Evolutionary conservation across 2,329 filamentous ascomycete genomes (phyloP), one percentile per base, ranked within the genome.

Genomic region (Penicillium paneum): DNA sequence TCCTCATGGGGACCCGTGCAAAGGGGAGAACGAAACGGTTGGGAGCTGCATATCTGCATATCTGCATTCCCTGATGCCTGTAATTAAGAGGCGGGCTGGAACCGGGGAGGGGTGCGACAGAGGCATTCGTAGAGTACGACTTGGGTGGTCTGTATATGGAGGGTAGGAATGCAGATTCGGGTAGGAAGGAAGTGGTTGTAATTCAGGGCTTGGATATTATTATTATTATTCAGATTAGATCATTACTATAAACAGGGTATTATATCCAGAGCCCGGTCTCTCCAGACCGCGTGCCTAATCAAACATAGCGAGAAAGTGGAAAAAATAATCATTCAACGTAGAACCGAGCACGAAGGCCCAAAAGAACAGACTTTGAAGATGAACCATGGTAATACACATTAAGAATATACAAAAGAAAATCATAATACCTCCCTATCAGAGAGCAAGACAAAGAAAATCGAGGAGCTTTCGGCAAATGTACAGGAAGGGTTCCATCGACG

Each of bases 321-420:
- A 8, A 46, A 26, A 31, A 45, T 21, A 43, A 47, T 42, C 38
- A 41, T 48, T 42, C 28, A 41, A 29, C 36, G 15, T 48, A 38
- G 21, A 48, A 40, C 34, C n/a, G 24, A 29, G 28, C 13, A n/a
- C 6, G 5, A 24, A 41, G 13, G 35, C 35, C 17, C 21, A 46
- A 51, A 59, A 52, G 19, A 45, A 52, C 49, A 32, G 15, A 48
- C 48, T 59, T 61, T 61, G 57, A 51, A 52, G 51, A 54, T 59
- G 36, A 55, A 58, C 43, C 58, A 40, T 65, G 56, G 55, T 64
- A 56, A 64, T 65, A 65, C 61, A 65, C 57, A 65, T 65, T 64
- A 65, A 43, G 51, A 59, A 44, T 62, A 64, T 59, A 64, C 52
- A 60, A 64, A 44, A 55, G 62, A 40, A 64, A 50, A 50, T 50